Percentiles rank a stretch among this genome's conserved stretches.
These are phyloP conservation scores for Panicum virgatum DNA, from an alignment of 202 grass and related monocot genomes.

Conservation along the genomic window DNA sequence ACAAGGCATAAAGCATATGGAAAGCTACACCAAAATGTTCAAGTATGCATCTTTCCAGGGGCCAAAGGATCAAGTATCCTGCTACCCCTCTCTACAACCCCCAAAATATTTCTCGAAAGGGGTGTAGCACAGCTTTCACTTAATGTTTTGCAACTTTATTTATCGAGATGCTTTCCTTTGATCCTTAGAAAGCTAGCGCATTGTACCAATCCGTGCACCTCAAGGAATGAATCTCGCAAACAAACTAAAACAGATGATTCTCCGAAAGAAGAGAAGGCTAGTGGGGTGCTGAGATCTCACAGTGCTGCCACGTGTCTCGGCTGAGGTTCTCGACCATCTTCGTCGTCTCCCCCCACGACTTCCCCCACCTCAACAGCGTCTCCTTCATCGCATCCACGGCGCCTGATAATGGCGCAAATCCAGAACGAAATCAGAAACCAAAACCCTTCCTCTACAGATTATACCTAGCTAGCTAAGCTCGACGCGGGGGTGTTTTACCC, in stretches of 20 bases:
- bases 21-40: constrained; percentile 4
- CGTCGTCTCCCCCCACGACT: constrained; percentile 72
- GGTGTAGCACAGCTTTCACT: constrained; percentile 26
- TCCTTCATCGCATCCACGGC: constrained; percentile 83
- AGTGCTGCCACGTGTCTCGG: constrained; percentile 95
- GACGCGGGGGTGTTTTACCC: constrained; percentile 36
- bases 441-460: background rate
- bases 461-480: no score
- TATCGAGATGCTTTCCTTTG: constrained; percentile 21
- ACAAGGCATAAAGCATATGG: background rate
- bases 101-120: constrained; percentile 12
- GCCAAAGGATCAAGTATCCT: constrained; percentile 5
- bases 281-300: constrained; percentile 51
- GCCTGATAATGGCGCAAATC: constrained; percentile 37
- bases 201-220: constrained; percentile 2
- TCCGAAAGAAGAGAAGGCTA: background rate
- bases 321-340: constrained; percentile 81
- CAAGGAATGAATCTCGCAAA: constrained; percentile 35
- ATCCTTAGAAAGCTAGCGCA: constrained; percentile 11
- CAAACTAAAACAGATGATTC: background rate
- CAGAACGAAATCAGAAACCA: background rate
- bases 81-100: background rate
- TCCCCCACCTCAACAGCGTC: constrained; percentile 77
- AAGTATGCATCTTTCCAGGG: background rate
- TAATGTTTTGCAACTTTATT: constrained; percentile 35